Evolutionary conservation across 306 rosid genomes (phyloP), one percentile per base, ranked within the genome.

Genomic region (Clitoria ternatea): DNA sequence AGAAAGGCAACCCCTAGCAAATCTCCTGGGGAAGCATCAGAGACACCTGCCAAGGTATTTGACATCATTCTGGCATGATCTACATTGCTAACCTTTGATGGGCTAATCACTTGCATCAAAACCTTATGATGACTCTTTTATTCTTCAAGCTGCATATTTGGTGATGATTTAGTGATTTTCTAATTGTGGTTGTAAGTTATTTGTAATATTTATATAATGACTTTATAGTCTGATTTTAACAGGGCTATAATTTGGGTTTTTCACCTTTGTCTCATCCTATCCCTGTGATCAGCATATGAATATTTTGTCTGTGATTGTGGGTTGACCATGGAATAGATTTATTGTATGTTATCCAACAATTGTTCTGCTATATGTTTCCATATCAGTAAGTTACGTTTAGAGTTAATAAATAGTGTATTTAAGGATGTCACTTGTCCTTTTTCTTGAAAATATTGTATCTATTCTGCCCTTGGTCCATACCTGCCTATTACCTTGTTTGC

Each of bases 21-120:
- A 82, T 66, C 76, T 54, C 78, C 95, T 33, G 91, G 79, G 42
- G 97, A 91, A 61, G 76, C 70, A 62, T 86, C 74, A 5, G 96
- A 89, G 77, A 65, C 85, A 50, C 62, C 88, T 45, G 69, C 82
- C 60, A 91, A 91, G 97, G 99, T 91, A 61, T 71, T 30, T 77
- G 39, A 9, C 13, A 49, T 73, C 52, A 27, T 15, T 66, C 2
- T 63, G 23, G 19, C 7, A 9, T 40, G 22, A 18, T 49, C 23
- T 62, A 17, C 23, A 64, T 62, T 66, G 32, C 4, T 43, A 40
- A 33, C 9, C 30, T 60, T 52, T 43, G 49, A 49, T 63, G 39
- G 30, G 17, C 27, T 15, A 40, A 32, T 37, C 13, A 36, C 22
- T 70, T 19, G 22, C 54, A 15, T 24, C 7, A 7, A 19, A 48